Evolutionary conservation across 257 asterid species (phyloP), one percentile per base, ranked within the genome.

Genomic region (Fraxinus excelsior): DNA sequence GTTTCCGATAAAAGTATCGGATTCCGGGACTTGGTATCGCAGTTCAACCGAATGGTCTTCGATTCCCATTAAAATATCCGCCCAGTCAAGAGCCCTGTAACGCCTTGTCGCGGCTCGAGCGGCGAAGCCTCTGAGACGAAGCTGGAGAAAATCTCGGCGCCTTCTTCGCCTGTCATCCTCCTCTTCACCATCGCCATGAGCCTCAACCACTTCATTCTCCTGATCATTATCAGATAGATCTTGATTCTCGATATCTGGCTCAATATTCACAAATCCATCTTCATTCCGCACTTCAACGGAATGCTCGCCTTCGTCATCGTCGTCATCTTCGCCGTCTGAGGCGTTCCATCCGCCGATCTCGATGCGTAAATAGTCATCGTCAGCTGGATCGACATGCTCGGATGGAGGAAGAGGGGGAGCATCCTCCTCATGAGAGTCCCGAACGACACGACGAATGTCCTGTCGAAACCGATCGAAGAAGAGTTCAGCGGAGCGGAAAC

Each of bases 11-110:
- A 91, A 94, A n/a, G 92, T 83, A 64, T 87, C 92, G 7, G 88
- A 85, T 11, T 89, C 96, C 0, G 95, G 89, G 38, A 77, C 85
- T 62, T 88, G 90, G 4, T 91, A 79, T 73, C 94, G 87, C 53
- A 91, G 85, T 83, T 88, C 97, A 28, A 94, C 46, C 46, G 46
- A 40, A 40, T 40, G 94, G 83, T 92, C 94, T 75, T 92, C 97
- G 37, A 91, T 87, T 32, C 95, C 98, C 92, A 92, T 91, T 49
- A 92, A 78, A 70, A 94, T 91, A 58, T 92, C 99, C 1, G 97
- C 96, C 97, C 97, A 94, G 80, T 92, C 96, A 0, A 88, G 96
- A 53, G 90, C 87, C 75, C 94, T 83, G 64, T 87, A 86, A 69
- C 91, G 93, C 16, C 97, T 80, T 68, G 67, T 82, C 2, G 94